These are phyloP conservation scores for Hypoxylon rubiginosum DNA, from an alignment of 2,329 filamentous ascomycete genomes.

Conservation along the genomic window DNA sequence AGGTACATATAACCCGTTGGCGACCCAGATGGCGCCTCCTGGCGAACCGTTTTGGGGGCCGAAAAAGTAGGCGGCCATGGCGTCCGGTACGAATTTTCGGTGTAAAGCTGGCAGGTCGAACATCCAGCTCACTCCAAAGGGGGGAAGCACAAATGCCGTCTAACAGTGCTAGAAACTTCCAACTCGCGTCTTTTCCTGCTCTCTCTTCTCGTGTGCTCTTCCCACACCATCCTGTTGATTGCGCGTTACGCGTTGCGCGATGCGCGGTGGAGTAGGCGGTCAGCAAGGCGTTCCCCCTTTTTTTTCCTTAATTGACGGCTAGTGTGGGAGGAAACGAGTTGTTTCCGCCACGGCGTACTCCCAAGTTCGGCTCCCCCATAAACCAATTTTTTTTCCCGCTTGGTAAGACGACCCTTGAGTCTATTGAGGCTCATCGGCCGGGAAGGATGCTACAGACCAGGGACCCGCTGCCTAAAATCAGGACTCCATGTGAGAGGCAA, in stretches of 20 bases:
- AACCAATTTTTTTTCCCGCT: conserved; percentile 1
- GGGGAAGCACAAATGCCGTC: conserved; percentile 47
- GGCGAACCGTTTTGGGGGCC: conserved; percentile 37
- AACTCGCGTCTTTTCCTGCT: conserved; percentile 27
- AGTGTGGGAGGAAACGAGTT: conserved; percentile 28
- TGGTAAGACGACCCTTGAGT: conserved; percentile 40
- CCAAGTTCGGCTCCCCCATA: conserved; percentile 16
- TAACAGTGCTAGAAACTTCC: conserved; percentile 40
- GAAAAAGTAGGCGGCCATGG: conserved; percentile 30
- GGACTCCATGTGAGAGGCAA: conserved; percentile 49
- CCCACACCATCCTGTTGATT: conserved; percentile 29
- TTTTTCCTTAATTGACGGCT: conserved; percentile 18
- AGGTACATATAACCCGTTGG: conserved; percentile 18
- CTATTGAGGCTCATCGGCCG: conserved; percentile 46
- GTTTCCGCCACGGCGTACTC: conserved; percentile 35
- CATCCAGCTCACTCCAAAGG: conserved; percentile 39
- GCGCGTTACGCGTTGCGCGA: conserved; percentile 40
- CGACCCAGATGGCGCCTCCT: conserved; percentile 24
- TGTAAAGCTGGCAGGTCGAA: conserved; percentile 44
- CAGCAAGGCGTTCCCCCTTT: conserved; percentile 33
- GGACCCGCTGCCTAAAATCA: conserved; percentile 47
- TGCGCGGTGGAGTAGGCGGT: conserved; percentile 31
- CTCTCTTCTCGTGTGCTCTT: conserved; percentile 20
- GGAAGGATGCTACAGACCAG: conserved; percentile 42
- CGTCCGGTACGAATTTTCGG: conserved; percentile 43